These are phyloP conservation scores for Sclerospora graminicola DNA, from an alignment of 352 stramenopile genomes.

Conservation along the genomic window DNA sequence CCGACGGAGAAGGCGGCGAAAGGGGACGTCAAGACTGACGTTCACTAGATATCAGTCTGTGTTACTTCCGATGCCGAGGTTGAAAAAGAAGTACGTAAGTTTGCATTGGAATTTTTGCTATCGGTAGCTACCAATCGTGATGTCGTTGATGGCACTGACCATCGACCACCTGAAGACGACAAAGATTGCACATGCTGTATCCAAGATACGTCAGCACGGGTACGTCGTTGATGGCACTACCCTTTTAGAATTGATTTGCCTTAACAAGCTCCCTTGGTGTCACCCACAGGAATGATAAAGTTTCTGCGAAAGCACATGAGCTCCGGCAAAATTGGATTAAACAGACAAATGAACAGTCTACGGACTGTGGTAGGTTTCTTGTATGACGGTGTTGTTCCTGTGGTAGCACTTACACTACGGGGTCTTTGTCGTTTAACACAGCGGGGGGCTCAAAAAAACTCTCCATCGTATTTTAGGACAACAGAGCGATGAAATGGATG, in stretches of 20 bases:
- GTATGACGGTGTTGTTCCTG: background rate
- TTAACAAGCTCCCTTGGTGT: no score
- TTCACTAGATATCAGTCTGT: no score
- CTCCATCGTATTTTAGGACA: constrained; percentile 44
- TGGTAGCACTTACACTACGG: background rate
- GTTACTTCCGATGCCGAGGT: constrained; percentile 12
- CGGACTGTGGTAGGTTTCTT: constrained; percentile 11
- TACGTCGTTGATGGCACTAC: no score
- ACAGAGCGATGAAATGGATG: constrained; percentile 20
- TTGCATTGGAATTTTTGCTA: background rate
- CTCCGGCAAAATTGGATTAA: no score
- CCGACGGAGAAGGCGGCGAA: no score
- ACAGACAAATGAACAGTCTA: constrained; percentile 35
- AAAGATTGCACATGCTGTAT: constrained; percentile 47
- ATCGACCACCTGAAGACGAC: constrained; percentile 61
- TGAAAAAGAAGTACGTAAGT: constrained; percentile 23
- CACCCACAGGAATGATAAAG: no score
- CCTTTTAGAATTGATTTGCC: background rate
- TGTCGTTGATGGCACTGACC: constrained; percentile 39
- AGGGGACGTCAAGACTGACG: constrained; percentile 4
- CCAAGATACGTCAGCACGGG: constrained; percentile 62
- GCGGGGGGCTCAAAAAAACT: constrained; percentile 31
- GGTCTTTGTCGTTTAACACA: constrained; percentile 9
- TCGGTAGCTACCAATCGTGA: background rate
- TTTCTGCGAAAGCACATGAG: no score